phyloP scores from a whole-genome alignment of 1,139 yeast species.

The Lodderomyces pseudojiufengensis region DNA sequence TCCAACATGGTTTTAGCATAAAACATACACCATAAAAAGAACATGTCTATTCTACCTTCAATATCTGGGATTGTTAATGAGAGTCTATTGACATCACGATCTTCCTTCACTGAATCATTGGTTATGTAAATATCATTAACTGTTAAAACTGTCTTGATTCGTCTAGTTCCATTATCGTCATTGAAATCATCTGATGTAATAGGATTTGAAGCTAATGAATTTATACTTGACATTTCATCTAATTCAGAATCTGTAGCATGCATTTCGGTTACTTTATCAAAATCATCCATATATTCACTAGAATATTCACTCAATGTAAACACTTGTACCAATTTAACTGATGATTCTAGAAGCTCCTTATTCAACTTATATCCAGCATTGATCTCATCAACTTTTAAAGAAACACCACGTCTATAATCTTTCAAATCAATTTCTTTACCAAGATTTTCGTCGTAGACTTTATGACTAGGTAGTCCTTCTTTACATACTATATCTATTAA shows the following conservation, averaged over 20 bases:
- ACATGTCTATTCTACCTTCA: constrained; percentile 40
- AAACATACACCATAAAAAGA: constrained; percentile 41
- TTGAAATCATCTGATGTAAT: constrained; percentile 11
- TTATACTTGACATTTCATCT: constrained; percentile 36
- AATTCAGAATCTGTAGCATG: constrained; percentile 24
- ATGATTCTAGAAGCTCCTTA: constrained; percentile 20
- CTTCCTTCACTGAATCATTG: constrained; percentile 20
- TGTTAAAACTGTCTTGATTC: constrained; percentile 34
- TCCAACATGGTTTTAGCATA: constrained; percentile 38
- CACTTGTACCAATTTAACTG: constrained; percentile 24
- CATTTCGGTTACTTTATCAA: constrained; percentile 27
- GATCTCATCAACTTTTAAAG: constrained; percentile 24
- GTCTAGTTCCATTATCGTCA: constrained; percentile 15
- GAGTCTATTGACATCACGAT: constrained; percentile 26
- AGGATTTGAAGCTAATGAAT: constrained; percentile 21
- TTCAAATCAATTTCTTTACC: constrained; percentile 32
- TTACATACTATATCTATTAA: constrained; percentile 40
- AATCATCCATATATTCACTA: constrained; percentile 35
- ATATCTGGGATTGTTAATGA: constrained; percentile 32
- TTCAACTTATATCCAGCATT: constrained; percentile 21
- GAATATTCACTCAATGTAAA: constrained; percentile 40
- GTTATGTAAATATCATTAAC: constrained; percentile 25
- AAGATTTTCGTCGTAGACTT: constrained; percentile 22
- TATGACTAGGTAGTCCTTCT: constrained; percentile 39
- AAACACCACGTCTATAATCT: constrained; percentile 40